phyloP scores from a whole-genome alignment of 495 filamentous ascomycete genomes.

The Aspergillus baeticus region DNA sequence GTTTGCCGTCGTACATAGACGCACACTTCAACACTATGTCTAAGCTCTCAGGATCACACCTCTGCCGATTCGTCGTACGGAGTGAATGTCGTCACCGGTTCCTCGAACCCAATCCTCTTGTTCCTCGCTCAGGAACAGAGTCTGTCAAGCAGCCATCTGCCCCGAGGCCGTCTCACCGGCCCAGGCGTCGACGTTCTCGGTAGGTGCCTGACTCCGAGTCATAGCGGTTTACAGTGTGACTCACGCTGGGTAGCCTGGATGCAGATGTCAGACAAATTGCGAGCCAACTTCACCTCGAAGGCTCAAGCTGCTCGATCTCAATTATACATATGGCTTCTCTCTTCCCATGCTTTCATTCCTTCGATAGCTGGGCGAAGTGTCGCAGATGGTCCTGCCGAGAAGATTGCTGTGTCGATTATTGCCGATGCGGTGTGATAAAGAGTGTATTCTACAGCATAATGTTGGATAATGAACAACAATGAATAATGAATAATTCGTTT shows the following conservation, averaged over 20 bases:
- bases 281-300: conserved; percentile 14
- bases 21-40: no score
- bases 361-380: no score
- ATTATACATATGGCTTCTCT: no score
- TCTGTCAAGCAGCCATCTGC: not conserved
- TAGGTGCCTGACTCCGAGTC: not conserved
- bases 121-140: not conserved
- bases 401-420: not conserved
- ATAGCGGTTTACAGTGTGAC: no score
- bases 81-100: conserved; percentile 22
- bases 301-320: not conserved
- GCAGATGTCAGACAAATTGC: conserved; percentile 31
- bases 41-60: conserved; percentile 31
- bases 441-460: no score
- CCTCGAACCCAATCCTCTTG: not conserved
- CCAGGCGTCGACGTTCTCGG: conserved; percentile 21
- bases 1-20: not conserved
- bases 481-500: no score
- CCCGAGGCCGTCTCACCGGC: conserved; percentile 9
- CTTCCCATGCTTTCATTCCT: no score
- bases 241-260: conserved; percentile 31
- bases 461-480: no score
- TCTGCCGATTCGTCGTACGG: conserved; percentile 18
- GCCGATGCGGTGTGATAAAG: not conserved
- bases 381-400: not conserved